Base-by-base conservation (phyloP, 257 asterid species). In the Echites panduratus region DNA sequence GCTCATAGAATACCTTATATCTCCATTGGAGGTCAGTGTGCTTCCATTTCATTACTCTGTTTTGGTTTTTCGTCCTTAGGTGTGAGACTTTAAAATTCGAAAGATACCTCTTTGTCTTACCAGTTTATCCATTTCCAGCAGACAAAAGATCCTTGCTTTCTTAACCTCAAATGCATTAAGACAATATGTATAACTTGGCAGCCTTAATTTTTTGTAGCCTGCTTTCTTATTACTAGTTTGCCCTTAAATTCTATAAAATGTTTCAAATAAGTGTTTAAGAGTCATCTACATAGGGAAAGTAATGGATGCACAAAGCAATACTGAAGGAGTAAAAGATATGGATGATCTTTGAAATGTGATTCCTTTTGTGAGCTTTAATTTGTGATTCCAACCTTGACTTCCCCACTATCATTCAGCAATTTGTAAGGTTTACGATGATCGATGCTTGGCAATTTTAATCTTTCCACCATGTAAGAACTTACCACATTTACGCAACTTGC, bases 1-100 rank as follows among this genome's bases (percentile, higher is more conserved):
- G 96, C 90, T 77, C 96, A 81, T 75, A 82, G 98, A 81, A 79
- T 90, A 67, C 98, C 98, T 47, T 93, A 89, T 80, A 75, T 93
- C 69, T 82, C 96, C 65, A 77, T 93, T 61, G 98, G 97, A 87
- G 98, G 97, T 90, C 79, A 68, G 57, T 27, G 13, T 40, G 16
- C 66, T 45, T 11, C 40, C 66, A 32, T 67, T 66, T 26, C 38
- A 62, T 29, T 35, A n/a, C 35, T 32, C 19, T 47, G 63, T 52
- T 73, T 17, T 47, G 41, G 1, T 63, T 10, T 0, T 48, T 49
- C 64, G 5, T 53, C 7, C 4, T 38, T 38, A 1, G n/a, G 4
- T 29, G 5, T 48, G 24, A 43, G 44, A 26, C 45, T 24, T 41
- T 40, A 40, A 53, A 32, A 13, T 54, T 71, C 44, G n/a, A 38